A percentile compares a stretch with the other conserved stretches of the same genome.
phyloP scores from a whole-genome alignment of 2,329 filamentous ascomycete genomes.

The Blastomyces emzantsi region DNA sequence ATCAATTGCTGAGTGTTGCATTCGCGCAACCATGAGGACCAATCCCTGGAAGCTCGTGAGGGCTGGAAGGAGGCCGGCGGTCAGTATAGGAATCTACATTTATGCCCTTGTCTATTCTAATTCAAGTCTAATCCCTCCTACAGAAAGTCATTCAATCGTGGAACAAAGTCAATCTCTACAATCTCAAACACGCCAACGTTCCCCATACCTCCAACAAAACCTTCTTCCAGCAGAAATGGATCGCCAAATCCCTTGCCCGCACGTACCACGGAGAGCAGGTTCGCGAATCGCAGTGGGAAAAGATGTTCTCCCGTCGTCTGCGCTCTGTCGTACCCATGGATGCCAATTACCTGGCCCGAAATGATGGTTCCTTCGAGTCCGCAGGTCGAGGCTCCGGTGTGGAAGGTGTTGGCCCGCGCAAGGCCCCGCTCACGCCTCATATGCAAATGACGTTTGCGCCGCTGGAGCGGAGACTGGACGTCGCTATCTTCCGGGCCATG shows the following conservation, averaged over 20 bases:
- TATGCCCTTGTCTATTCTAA: background rate
- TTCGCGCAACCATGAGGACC: constrained; percentile 2
- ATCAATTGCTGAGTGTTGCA: constrained; percentile 5
- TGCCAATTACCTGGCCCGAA: constrained; percentile 63
- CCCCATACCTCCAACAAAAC: constrained; percentile 47
- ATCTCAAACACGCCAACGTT: constrained; percentile 52
- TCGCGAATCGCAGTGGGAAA: constrained; percentile 84
- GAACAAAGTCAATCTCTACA: constrained; percentile 97
- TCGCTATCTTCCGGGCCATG: constrained; percentile 85
- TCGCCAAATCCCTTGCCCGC: constrained; percentile 71
- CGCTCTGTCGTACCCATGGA: constrained; percentile 80
- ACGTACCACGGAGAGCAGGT: constrained; percentile 94
- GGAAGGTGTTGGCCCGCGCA: constrained; percentile 23
- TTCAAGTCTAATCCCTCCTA: background rate
- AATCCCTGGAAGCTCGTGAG: constrained; percentile 2
- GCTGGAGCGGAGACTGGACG: constrained; percentile 80
- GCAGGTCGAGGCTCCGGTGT: constrained; percentile 73
- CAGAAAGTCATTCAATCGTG: constrained; percentile 93
- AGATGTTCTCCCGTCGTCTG: constrained; percentile 78
- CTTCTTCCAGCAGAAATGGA: constrained; percentile 99
- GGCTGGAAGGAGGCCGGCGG: constrained; percentile 2
- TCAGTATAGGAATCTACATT: background rate
- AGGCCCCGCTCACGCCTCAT: constrained; percentile 58
- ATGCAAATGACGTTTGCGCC: constrained; percentile 96
- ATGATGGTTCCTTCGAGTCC: constrained; percentile 76